A percentile compares a stretch with the other conserved stretches of the same genome.
Conservation (phyloP, 306 rosid species). For the Aeschynomene evenia region DNA sequence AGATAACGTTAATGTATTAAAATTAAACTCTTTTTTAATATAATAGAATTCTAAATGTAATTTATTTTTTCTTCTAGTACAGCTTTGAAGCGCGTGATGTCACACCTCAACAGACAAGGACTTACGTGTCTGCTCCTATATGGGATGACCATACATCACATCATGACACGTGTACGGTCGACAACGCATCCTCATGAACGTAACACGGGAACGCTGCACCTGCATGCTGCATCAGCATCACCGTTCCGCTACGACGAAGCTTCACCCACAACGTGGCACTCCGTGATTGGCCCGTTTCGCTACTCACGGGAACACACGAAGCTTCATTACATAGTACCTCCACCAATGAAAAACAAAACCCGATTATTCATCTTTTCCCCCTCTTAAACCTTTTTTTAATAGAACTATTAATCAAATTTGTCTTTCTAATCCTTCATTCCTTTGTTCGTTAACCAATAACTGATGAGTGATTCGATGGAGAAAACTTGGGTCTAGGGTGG, state of each 20-base stretch:
- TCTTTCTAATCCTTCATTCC: not conserved
- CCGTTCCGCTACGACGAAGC: not conserved
- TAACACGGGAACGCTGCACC: not conserved
- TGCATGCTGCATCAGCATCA: not conserved
- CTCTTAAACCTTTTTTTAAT: too few relatives aligned
- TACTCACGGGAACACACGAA: not conserved
- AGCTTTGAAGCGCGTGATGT: not conserved
- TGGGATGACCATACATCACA: not conserved
- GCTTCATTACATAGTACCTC: slow-evolving; percentile 6
- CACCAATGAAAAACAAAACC: not conserved
- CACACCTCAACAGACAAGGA: not conserved
- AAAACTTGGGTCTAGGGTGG: not conserved
- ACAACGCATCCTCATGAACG: not conserved
- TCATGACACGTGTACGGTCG: not conserved
- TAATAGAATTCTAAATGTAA: too few relatives aligned
- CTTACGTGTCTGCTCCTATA: not conserved
- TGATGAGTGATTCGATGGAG: not conserved
- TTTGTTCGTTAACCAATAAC: not conserved
- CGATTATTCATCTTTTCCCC: too few relatives aligned
- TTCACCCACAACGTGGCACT: not conserved
- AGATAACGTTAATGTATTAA: too few relatives aligned
- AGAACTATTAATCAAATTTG: not conserved
- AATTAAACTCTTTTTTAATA: too few relatives aligned
- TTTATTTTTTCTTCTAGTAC: too few relatives aligned
- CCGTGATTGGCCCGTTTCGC: not conserved